A percentile compares a stretch with the other conserved stretches of the same genome.
Evolutionary conservation across 2,329 filamentous ascomycete genomes (phyloP).

Genomic region (Colletotrichum echinochloae): DNA sequence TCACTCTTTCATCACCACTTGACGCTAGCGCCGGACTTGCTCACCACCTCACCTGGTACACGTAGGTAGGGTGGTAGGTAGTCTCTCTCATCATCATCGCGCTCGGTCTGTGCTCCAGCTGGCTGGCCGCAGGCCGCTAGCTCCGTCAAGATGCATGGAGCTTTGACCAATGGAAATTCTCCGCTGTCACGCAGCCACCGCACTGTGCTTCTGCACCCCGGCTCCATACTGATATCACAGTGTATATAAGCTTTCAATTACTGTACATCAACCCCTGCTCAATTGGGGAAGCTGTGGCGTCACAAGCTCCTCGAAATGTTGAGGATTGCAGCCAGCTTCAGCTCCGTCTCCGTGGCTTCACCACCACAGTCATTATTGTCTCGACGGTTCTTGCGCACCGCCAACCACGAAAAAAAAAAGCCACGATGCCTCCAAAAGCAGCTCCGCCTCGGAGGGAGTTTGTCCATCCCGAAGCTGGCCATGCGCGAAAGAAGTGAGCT

Average conservation of each 20-base stretch:
- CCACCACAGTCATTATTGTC: slow-evolving; percentile 19
- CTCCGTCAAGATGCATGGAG: slow-evolving; percentile 15
- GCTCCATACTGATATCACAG: rapidly evolving
- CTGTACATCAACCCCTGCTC: slow-evolving; percentile 22
- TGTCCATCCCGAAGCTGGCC: slow-evolving; percentile 61
- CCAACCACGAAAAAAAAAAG: slow-evolving; percentile 37
- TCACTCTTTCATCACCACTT: slow-evolving; percentile 35
- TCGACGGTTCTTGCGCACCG: slow-evolving; percentile 21
- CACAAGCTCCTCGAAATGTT: slow-evolving; percentile 41
- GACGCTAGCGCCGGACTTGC: slow-evolving; percentile 35
- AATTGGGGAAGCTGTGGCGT: slow-evolving; percentile 40
- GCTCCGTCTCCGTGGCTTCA: slow-evolving; percentile 35
- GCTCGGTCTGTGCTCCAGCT: slow-evolving; percentile 33
- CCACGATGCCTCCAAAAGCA: slow-evolving; percentile 56
- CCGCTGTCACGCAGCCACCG: rapidly evolving
- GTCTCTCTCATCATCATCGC: slow-evolving; percentile 32
- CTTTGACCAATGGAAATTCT: slow-evolving; percentile 28
- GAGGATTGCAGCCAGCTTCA: slow-evolving; percentile 11
- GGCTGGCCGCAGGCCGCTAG: slow-evolving; percentile 21
- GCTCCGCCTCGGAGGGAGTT: slow-evolving; percentile 51
- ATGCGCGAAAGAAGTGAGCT: slow-evolving; percentile 65
- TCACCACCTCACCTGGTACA: slow-evolving; percentile 18
- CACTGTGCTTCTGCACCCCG: not conserved
- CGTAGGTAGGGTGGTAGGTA: no score
- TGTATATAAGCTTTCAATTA: rapidly evolving